Conservation (phyloP, 2,329 filamentous ascomycete genomes). For the Fusarium virguliforme region DNA sequence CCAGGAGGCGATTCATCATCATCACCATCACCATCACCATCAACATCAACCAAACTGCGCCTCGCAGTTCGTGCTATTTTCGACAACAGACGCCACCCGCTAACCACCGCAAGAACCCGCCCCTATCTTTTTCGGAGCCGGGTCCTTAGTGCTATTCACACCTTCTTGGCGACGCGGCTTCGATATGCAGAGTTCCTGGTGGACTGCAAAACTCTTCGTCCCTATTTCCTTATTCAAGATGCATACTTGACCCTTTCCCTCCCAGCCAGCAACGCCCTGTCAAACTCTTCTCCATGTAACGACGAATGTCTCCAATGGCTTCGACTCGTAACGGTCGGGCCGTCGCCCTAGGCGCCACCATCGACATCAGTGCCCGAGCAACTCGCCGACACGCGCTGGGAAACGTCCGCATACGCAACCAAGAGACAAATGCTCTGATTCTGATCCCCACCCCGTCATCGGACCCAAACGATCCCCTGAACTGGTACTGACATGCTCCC, state of each 20-base stretch:
- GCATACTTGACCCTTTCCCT: not conserved
- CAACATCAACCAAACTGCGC: conserved; percentile 4
- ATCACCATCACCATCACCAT: conserved; percentile 13
- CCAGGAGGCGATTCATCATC: not conserved
- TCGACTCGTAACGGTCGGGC: conserved; percentile 11
- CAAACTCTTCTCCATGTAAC: conserved; percentile 2
- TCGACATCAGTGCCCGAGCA: conserved; percentile 22
- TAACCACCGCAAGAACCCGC: conserved; percentile 17
- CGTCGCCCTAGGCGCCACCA: not conserved
- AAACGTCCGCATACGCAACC: conserved; percentile 60
- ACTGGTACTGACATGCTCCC: conserved; percentile 58
- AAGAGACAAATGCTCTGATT: conserved; percentile 30
- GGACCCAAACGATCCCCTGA: conserved; percentile 58
- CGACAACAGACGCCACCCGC: conserved; percentile 1
- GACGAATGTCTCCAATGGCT: conserved; percentile 14
- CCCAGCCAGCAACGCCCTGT: not conserved
- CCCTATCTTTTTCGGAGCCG: conserved; percentile 4
- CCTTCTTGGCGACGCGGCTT: conserved; percentile 8
- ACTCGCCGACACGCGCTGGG: conserved; percentile 55
- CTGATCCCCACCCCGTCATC: conserved; percentile 40
- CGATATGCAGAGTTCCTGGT: not conserved
- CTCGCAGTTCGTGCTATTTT: conserved; percentile 6
- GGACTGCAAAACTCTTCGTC: conserved; percentile 1
- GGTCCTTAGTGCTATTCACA: conserved; percentile 11
- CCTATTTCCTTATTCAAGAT: not conserved